phyloP scores from a whole-genome alignment of 208 protist genomes.

The Naegleria lovaniensis region DNA sequence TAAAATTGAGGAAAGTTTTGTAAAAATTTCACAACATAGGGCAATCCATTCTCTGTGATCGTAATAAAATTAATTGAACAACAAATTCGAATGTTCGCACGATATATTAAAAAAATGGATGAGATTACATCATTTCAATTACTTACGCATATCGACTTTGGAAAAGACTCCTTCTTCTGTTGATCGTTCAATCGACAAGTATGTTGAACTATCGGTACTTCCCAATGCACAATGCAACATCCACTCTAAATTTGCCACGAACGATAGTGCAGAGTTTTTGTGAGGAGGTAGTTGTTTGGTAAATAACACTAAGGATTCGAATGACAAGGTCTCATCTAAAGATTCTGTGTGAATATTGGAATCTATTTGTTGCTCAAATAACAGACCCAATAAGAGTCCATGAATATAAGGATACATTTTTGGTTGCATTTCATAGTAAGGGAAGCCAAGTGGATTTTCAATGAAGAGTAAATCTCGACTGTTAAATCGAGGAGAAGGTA shows the following conservation, averaged over 20 bases:
- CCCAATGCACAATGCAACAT: constrained; percentile 18
- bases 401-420: constrained; percentile 24
- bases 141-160: background rate
- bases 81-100: too few relatives aligned
- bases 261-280: background rate
- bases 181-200: background rate
- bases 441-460: background rate
- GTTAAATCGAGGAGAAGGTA: background rate
- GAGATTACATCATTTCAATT: too few relatives aligned
- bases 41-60: background rate
- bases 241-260: constrained; percentile 16
- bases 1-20: background rate
- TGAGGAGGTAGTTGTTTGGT: background rate
- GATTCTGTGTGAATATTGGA: background rate
- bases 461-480: background rate
- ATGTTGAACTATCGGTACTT: background rate
- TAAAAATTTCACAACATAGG: background rate
- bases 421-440: constrained; percentile 20
- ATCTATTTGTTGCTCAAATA: background rate
- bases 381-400: background rate
- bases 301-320: background rate
- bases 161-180: background rate
- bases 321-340: too few relatives aligned
- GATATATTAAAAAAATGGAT: too few relatives aligned
- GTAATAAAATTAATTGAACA: too few relatives aligned